A percentile compares a stretch with the other conserved stretches of the same genome.
These are phyloP conservation scores for Medicago ruthenica DNA, from an alignment of 306 rosid species.

Conservation along the genomic window DNA sequence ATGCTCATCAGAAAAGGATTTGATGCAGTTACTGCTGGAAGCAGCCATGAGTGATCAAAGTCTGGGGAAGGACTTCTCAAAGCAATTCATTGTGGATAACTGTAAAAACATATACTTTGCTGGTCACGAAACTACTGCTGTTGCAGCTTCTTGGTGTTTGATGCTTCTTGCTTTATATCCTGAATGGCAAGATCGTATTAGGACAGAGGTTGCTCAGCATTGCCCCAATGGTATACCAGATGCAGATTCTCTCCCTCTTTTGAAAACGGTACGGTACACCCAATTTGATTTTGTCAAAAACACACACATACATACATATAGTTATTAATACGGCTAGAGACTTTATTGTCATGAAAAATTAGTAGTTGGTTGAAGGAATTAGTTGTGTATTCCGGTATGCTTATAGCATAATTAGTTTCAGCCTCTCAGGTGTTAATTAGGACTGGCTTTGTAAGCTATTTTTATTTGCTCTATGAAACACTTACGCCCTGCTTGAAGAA, in stretches of 20 bases:
- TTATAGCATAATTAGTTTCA: too few species aligned
- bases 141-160: conserved; percentile 84
- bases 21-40: conserved; percentile 73
- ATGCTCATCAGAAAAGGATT: conserved; percentile 61
- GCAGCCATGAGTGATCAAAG: conserved; percentile 62
- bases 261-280: conserved; percentile 79
- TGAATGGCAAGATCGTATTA: conserved; percentile 75
- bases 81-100: conserved; percentile 80
- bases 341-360: too few species aligned
- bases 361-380: too few species aligned
- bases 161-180: conserved; percentile 88
- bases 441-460: too few species aligned
- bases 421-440: too few species aligned
- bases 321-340: too few species aligned
- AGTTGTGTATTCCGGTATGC: too few species aligned
- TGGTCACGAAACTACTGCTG: conserved; percentile 89
- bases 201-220: conserved; percentile 65
- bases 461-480: too few species aligned
- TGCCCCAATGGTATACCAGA: conserved; percentile 65
- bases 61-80: conserved; percentile 61
- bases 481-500: too few species aligned
- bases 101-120: conserved; percentile 95
- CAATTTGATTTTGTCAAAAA: not conserved
- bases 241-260: conserved; percentile 54
- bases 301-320: not conserved